phyloP scores from a whole-genome alignment of 768 basidiomycete genomes.

The Pholiota microspora region DNA sequence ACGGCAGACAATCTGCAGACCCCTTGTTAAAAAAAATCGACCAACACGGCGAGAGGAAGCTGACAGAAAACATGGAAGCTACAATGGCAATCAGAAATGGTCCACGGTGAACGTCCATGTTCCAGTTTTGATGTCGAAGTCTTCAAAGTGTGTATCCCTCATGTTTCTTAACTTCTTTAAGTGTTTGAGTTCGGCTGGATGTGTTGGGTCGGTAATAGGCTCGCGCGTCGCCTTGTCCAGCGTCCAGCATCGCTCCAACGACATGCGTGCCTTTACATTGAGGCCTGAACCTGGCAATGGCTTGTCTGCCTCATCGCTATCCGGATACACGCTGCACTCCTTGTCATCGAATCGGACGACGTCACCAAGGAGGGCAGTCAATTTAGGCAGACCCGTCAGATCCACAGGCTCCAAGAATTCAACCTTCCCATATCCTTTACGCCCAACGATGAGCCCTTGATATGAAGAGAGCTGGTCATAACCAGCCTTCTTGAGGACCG shows the following conservation, averaged over 20 bases:
- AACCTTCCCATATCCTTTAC: constrained; percentile 91
- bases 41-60: constrained; percentile 2
- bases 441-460: constrained; percentile 79
- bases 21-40: constrained; percentile 10
- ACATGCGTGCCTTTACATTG: constrained; percentile 82
- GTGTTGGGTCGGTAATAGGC: constrained; percentile 78
- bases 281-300: constrained; percentile 82
- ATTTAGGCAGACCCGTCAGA: constrained; percentile 77
- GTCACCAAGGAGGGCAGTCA: constrained; percentile 82
- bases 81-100: constrained; percentile 65
- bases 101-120: constrained; percentile 94
- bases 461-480: constrained; percentile 75
- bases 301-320: constrained; percentile 82
- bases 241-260: constrained; percentile 81
- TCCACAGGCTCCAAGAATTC: constrained; percentile 80
- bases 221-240: constrained; percentile 89
- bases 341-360: constrained; percentile 87
- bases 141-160: constrained; percentile 82
- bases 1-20: constrained; percentile 24
- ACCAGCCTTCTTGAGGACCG: constrained; percentile 65
- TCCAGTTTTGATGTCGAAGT: constrained; percentile 77
- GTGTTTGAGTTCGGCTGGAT: constrained; percentile 69
- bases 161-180: constrained; percentile 81
- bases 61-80: constrained; percentile 8
- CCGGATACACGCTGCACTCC: constrained; percentile 93